Base-by-base conservation (phyloP, 192 early-diverging fungal genomes). In the Umbelopsis sp. region DNA sequence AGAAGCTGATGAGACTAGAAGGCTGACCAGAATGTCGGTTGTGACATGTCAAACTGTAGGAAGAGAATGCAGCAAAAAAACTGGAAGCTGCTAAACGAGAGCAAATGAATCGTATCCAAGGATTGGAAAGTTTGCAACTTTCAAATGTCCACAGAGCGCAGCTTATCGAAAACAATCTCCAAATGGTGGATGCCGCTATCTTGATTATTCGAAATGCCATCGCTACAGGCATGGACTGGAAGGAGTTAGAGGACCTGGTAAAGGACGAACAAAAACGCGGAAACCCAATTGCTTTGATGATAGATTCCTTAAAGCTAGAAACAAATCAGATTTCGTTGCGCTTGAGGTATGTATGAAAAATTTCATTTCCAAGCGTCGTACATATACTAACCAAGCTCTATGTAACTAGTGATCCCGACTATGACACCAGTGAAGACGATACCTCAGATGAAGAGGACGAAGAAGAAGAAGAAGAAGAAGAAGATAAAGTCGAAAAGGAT, bases 191-290 rank as follows among this genome's bases (percentile, higher is more conserved):
- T 67, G 89, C 91, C 47, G 90, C 95, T 0, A 93, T 99, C 65
- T 79, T 86, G 70, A 91, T 96, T 49, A 91, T 97, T 71, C 87
- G 96, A 34, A 88, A 90, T 74, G 96, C 94, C 31, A 88, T 98
- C 8, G 94, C 94, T 8, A 88, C 88, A 25, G 93, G 95, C 5
- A 96, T 98, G 92, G 97, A 98, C 77, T 99, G 98, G 98, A 84
- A 85, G 68, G 98, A 99, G 77, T 82, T 99, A 7, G 92, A 91
- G 56, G 91, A 96, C 67, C 80, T 97, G 36, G 88, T 99, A 2
- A 80, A 83, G 32, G 93, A 96, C 36, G 95, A 98, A 74, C 86
- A 87, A 76, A 88, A 82, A 22, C 81, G 83, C 25, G 89, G 87
- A 3, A 96, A 95, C 62, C 90, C 92, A 0, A 87, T 98, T 43